Evolutionary conservation across 202 grass and related monocot species (phyloP).

Genomic region (Alloteropsis angusta): DNA sequence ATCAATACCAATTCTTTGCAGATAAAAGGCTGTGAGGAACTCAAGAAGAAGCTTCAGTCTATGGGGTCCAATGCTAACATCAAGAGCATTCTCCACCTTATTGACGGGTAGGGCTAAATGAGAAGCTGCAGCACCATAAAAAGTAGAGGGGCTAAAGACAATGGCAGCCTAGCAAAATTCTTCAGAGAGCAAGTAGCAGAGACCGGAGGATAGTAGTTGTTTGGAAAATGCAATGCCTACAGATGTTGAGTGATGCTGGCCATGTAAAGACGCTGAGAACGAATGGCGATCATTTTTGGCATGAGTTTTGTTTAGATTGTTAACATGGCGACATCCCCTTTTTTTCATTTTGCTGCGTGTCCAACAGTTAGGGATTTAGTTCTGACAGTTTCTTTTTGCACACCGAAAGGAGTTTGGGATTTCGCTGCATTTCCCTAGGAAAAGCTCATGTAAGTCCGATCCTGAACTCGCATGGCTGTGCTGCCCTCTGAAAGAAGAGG

Average conservation of each 20-base stretch:
- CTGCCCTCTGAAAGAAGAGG: constrained; percentile 31
- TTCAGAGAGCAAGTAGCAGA: constrained; percentile 16
- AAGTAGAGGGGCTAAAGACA: background rate
- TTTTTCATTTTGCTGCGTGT: constrained; percentile 13
- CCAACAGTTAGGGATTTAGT: constrained; percentile 29
- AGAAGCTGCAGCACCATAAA: background rate
- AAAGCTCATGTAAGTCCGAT: constrained; percentile 19
- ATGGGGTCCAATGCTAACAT: constrained; percentile 31
- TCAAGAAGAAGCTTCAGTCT: constrained; percentile 40
- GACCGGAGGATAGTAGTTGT: background rate
- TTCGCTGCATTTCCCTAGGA: constrained; percentile 10
- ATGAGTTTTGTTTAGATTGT: constrained; percentile 35
- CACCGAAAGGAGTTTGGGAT: constrained; percentile 33
- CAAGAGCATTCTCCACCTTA: constrained; percentile 32
- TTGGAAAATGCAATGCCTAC: constrained; percentile 28
- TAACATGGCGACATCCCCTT: constrained; percentile 22
- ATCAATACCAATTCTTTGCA: constrained; percentile 14
- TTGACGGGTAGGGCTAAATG: constrained; percentile 19
- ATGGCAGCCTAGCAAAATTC: background rate
- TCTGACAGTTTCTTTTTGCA: constrained; percentile 45
- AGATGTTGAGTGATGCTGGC: background rate
- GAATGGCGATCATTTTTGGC: constrained; percentile 28
- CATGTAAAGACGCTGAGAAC: constrained; percentile 17
- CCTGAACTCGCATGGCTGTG: constrained; percentile 18
- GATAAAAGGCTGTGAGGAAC: constrained; percentile 29